These are phyloP conservation scores for Penicillium longicatenatum DNA, from an alignment of 495 filamentous ascomycete species.

Conservation along the genomic window DNA sequence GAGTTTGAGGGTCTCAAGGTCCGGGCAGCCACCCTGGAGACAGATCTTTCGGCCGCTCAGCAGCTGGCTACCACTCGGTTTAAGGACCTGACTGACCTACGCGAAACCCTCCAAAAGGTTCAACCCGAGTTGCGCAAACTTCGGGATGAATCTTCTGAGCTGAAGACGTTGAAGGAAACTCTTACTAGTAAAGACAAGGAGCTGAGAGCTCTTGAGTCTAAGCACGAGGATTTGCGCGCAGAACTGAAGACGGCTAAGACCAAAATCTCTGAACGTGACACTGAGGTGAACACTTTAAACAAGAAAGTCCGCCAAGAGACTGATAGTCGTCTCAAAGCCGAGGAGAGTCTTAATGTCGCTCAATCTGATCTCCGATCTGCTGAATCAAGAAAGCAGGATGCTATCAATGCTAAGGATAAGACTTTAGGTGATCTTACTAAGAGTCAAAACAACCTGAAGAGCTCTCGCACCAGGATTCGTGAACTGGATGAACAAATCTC, in stretches of 20 bases:
- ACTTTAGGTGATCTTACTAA: conserved; percentile 65
- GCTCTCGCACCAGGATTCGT: conserved; percentile 60
- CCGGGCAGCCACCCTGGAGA: conserved; percentile 69
- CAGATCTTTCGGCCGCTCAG: conserved; percentile 82
- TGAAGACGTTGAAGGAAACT: conserved; percentile 72
- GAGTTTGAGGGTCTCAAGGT: conserved; percentile 77
- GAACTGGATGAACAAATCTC: conserved; percentile 72
- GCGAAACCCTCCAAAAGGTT: conserved; percentile 75
- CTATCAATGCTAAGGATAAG: conserved; percentile 70
- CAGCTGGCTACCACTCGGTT: conserved; percentile 83
- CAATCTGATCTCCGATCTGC: conserved; percentile 74
- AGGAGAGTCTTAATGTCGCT: conserved; percentile 70
- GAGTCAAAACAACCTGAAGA: conserved; percentile 66
- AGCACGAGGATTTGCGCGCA: conserved; percentile 75
- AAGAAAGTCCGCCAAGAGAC: conserved; percentile 77
- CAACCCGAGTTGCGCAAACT: conserved; percentile 82
- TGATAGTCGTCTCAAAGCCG: conserved; percentile 66
- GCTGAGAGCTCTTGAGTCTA: conserved; percentile 71
- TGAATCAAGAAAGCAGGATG: conserved; percentile 77
- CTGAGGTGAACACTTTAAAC: conserved; percentile 72
- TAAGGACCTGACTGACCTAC: conserved; percentile 80
- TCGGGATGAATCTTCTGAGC: conserved; percentile 69
- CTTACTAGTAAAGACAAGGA: conserved; percentile 67
- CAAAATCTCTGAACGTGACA: conserved; percentile 68
- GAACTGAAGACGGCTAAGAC: conserved; percentile 72